These are phyloP conservation scores for Talaromyces sp. DNA, from an alignment of 2,329 filamentous ascomycete species.

Conservation along the genomic window DNA sequence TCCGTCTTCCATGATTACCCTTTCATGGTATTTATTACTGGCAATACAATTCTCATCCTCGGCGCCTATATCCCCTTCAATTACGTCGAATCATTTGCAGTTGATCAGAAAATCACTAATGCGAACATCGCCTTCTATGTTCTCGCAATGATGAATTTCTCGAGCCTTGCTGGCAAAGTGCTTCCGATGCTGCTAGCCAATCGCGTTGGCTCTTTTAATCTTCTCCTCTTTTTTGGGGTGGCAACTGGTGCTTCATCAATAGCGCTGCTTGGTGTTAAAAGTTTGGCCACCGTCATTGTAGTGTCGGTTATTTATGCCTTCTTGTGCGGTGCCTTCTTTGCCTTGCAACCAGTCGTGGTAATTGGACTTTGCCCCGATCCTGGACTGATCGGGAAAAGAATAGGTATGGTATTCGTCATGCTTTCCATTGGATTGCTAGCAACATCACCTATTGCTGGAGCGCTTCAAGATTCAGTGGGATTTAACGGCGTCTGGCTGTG, in stretches of 20 bases:
- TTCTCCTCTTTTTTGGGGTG: conserved; percentile 23
- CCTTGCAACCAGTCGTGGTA: conserved; percentile 33
- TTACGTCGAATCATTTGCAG: conserved; percentile 52
- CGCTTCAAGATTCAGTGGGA: neutral
- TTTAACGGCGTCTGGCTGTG: conserved; percentile 3
- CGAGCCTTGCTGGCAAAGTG: conserved; percentile 48
- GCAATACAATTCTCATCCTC: conserved; percentile 39
- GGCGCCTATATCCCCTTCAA: conserved; percentile 47
- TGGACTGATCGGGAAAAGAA: conserved; percentile 32
- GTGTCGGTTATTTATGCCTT: conserved; percentile 34
- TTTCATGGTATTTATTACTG: conserved; percentile 35
- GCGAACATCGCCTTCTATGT: conserved; percentile 52
- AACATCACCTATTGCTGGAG: conserved; percentile 3
- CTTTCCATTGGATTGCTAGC: neutral
- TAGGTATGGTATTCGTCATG: conserved; percentile 28
- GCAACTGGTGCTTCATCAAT: conserved; percentile 29
- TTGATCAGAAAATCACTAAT: conserved; percentile 40
- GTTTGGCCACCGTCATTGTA: conserved; percentile 28
- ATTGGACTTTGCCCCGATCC: conserved; percentile 33
- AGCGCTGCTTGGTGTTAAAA: conserved; percentile 30
- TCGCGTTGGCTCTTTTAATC: conserved; percentile 46
- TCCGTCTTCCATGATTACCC: conserved; percentile 33
- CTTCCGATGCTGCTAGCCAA: conserved; percentile 49
- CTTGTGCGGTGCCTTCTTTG: conserved; percentile 36
- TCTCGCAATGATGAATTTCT: conserved; percentile 55